These are phyloP conservation scores for Nannizziopsis barbatae DNA, from an alignment of 2,329 filamentous ascomycete species.

Conservation along the genomic window DNA sequence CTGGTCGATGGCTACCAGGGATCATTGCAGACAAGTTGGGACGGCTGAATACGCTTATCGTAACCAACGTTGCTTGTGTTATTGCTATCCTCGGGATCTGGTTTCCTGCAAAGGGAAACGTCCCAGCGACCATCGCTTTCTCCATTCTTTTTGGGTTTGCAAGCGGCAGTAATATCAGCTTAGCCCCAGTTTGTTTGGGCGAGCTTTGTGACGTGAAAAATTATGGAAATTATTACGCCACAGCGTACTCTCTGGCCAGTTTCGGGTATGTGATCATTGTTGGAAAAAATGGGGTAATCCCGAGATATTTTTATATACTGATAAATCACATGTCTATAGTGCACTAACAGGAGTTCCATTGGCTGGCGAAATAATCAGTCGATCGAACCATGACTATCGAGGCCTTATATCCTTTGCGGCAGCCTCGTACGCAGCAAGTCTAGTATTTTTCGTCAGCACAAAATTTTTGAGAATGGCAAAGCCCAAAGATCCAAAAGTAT, in stretches of 20 bases:
- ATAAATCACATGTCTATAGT: too few species aligned
- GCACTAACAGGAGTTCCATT: too few species aligned
- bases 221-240: slow-evolving; percentile 21
- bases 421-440: not conserved
- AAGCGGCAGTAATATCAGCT: slow-evolving; percentile 23
- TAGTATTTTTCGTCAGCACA: not conserved
- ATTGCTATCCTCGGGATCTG: slow-evolving; percentile 10
- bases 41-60: slow-evolving; percentile 9
- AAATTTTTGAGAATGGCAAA: too few species aligned
- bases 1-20: slow-evolving; percentile 5
- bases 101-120: slow-evolving; percentile 5
- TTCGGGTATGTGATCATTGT: too few species aligned
- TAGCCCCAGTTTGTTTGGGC: slow-evolving; percentile 25
- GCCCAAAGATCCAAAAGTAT: too few species aligned
- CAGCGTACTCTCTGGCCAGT: not conserved
- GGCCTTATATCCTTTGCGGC: not conserved
- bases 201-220: slow-evolving; percentile 24
- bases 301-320: too few species aligned
- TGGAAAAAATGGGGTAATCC: too few species aligned
- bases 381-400: not conserved
- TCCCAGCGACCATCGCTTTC: slow-evolving; percentile 6
- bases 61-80: slow-evolving; percentile 4
- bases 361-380: not conserved
- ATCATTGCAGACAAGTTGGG: slow-evolving; percentile 7
- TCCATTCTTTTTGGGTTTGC: slow-evolving; percentile 15